Percentiles rank a stretch among this genome's conserved stretches.
phyloP scores from a whole-genome alignment of 345 rosid genomes.

The Hibiscus syriacus region DNA sequence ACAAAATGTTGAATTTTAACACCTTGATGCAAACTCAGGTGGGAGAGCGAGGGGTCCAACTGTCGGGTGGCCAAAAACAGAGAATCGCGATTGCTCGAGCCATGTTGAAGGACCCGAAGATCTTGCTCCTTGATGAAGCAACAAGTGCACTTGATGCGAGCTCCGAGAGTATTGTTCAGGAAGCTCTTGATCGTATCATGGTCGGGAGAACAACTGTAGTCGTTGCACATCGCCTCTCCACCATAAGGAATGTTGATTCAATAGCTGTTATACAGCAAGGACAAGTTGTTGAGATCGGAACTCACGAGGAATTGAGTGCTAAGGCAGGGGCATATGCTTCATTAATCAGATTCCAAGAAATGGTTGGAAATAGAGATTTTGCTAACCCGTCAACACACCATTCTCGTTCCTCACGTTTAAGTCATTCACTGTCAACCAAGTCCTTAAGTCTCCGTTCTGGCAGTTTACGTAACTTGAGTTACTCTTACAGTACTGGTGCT shows the following conservation, averaged over 20 bases:
- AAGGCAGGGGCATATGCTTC: constrained; percentile 84
- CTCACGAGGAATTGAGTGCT: constrained; percentile 81
- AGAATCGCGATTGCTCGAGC: no score
- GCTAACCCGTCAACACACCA: constrained; percentile 81
- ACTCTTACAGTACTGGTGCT: no score
- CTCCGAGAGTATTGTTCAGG: no score
- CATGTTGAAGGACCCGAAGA: no score
- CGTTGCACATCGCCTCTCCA: constrained; percentile 95
- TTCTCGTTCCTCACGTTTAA: constrained; percentile 72
- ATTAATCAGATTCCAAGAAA: no score
- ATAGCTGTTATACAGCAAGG: constrained; percentile 98
- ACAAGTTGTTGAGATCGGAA: constrained; percentile 93
- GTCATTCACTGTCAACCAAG: no score
- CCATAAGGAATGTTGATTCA: constrained; percentile 85
- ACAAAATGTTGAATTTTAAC: neutral
- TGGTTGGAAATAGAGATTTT: constrained; percentile 80
- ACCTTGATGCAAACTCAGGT: constrained; percentile 5
- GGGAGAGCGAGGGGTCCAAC: no score
- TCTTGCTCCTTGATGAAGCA: constrained; percentile 96
- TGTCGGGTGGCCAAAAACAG: no score
- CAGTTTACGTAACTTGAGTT: constrained; percentile 90
- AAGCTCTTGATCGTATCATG: constrained; percentile 95
- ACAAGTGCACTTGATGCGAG: constrained; percentile 94
- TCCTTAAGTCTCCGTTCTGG: constrained; percentile 95
- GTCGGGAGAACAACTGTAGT: constrained; percentile 95